These are phyloP conservation scores for Circinella umbellata DNA, from an alignment of 371 early-diverging fungal genomes.

Conservation along the genomic window DNA sequence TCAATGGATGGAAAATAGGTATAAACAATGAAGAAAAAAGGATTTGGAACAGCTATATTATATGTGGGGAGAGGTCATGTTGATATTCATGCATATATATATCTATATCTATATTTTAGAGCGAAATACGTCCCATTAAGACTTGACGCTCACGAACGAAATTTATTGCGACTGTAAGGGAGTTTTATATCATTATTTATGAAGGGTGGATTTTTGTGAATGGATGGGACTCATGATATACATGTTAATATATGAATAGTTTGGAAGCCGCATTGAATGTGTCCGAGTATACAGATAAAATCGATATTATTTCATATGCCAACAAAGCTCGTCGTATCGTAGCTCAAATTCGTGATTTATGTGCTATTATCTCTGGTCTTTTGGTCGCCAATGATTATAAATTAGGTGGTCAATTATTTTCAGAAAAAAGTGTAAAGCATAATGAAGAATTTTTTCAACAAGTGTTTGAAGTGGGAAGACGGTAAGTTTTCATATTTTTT, in stretches of 20 bases:
- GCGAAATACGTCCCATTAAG: constrained; percentile 93
- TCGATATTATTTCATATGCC: constrained; percentile 86
- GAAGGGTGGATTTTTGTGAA: not conserved
- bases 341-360: constrained; percentile 91
- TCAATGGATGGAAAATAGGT: constrained; percentile 76
- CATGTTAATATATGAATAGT: constrained; percentile 21
- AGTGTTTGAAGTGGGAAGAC: constrained; percentile 94
- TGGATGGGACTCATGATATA: not conserved
- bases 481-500: constrained; percentile 39
- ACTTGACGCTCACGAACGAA: constrained; percentile 85
- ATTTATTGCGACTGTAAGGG: constrained; percentile 75
- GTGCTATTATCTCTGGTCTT: constrained; percentile 91
- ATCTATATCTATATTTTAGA: constrained; percentile 26
- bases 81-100: too few relatives aligned
- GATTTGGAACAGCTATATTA: too few relatives aligned
- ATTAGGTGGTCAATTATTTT: constrained; percentile 83
- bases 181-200: not conserved
- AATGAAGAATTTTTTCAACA: constrained; percentile 87
- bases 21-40: not conserved
- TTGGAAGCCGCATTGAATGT: constrained; percentile 94
- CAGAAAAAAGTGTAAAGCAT: constrained; percentile 76
- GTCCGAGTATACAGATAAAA: constrained; percentile 83
- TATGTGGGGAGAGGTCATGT: not conserved
- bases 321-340: constrained; percentile 91
- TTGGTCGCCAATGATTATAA: constrained; percentile 83